A percentile compares a stretch with the other conserved stretches of the same genome.
phyloP scores from a whole-genome alignment of 352 stramenopile genomes.

The Peronospora belbahrii region DNA sequence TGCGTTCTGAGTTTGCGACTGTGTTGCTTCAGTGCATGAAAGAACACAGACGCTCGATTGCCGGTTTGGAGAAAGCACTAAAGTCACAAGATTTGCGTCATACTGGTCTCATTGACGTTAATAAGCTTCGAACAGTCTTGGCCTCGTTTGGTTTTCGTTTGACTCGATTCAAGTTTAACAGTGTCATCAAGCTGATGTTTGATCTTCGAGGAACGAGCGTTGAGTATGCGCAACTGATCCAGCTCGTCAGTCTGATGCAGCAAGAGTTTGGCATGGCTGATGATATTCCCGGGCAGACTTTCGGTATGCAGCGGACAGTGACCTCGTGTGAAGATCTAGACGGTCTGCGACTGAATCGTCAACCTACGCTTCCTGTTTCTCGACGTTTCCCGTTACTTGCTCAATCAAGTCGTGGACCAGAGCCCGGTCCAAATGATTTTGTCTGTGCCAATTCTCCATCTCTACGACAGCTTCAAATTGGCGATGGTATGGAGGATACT shows the following conservation, averaged over 20 bases:
- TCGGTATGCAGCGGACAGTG: too few species aligned
- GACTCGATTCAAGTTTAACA: slow-evolving; percentile 51
- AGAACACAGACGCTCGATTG: slow-evolving; percentile 5
- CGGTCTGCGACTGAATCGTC: not conserved
- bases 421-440: slow-evolving; percentile 14
- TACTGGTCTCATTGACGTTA: slow-evolving; percentile 33
- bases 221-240: slow-evolving; percentile 39
- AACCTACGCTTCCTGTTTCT: not conserved
- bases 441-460: slow-evolving; percentile 9
- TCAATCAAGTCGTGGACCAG: slow-evolving; percentile 13
- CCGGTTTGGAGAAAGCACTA: slow-evolving; percentile 25
- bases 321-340: slow-evolving; percentile 13
- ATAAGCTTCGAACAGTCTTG: slow-evolving; percentile 35
- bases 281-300: not conserved
- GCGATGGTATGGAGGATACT: too few species aligned
- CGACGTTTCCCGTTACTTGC: slow-evolving; percentile 13
- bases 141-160: slow-evolving; percentile 35
- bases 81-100: slow-evolving; percentile 13
- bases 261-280: slow-evolving; percentile 12
- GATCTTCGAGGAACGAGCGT: slow-evolving; percentile 29
- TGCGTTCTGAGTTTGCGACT: slow-evolving; percentile 39
- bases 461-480: not conserved
- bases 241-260: slow-evolving; percentile 27
- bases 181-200: slow-evolving; percentile 47
- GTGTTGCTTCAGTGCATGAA: slow-evolving; percentile 23